These are phyloP conservation scores for Fusarium newnesense DNA, from an alignment of 2,329 filamentous ascomycete genomes.

Conservation along the genomic window DNA sequence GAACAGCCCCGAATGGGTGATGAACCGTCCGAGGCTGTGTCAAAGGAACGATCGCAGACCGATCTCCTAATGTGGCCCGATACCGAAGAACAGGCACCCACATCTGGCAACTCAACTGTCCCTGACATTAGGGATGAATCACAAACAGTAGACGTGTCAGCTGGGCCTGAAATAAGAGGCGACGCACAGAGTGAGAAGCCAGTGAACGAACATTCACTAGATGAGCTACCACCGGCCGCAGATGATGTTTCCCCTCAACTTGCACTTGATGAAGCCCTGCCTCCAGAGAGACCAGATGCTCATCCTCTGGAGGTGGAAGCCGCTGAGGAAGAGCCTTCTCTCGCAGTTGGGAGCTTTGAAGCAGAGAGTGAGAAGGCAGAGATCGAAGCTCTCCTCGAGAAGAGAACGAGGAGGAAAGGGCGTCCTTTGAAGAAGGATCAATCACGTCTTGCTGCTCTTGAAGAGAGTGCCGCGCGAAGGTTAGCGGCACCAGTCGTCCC, in stretches of 20 bases:
- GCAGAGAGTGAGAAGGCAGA: conserved; percentile 45
- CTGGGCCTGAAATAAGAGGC: background rate
- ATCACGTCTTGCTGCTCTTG: conserved; percentile 28
- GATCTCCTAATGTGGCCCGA: background rate
- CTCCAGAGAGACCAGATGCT: conserved; percentile 45
- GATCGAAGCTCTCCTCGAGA: conserved; percentile 53
- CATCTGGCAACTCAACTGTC: background rate
- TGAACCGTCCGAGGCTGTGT: background rate
- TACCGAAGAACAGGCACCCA: background rate
- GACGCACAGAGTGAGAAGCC: background rate
- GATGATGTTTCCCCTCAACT: background rate
- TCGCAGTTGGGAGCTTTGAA: conserved; percentile 38
- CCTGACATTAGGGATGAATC: background rate
- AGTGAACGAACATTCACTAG: background rate
- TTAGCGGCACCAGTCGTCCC: conserved; percentile 44
- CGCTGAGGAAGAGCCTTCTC: conserved; percentile 34
- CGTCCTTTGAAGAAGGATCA: conserved; percentile 39
- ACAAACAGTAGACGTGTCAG: background rate
- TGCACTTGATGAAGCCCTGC: conserved; percentile 22
- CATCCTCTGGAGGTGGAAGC: conserved; percentile 25
- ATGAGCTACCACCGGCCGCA: background rate
- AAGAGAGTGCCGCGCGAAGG: conserved; percentile 38
- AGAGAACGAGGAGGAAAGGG: conserved; percentile 46
- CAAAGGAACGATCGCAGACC: background rate
- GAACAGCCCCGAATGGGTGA: background rate